Base-by-base conservation (phyloP, 2,329 filamentous ascomycete species). In the Calonectria henricotiae region DNA sequence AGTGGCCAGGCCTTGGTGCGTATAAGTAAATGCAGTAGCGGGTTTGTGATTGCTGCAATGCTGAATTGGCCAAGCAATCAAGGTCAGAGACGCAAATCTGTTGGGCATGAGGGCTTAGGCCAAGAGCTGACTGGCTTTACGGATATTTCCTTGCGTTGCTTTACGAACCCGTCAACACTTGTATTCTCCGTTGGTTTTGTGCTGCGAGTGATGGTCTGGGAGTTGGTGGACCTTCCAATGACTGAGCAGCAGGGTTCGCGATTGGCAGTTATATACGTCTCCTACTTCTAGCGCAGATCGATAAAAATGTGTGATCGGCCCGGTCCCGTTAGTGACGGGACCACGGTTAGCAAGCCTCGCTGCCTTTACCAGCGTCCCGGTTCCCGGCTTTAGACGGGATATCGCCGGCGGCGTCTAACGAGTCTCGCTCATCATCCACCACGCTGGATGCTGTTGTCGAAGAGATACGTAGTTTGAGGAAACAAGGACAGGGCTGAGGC, bases 201-300 rank as follows among this genome's bases (percentile, higher is more conserved):
- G 32, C 12, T 25, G 32, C 25, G 51, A 39, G 20, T 25, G 7
- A 58, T 39, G 37, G 37, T 20, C 37, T 37, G 23, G 15, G 20
- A 32, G 23, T 44, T 61, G 39, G 35, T 15, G 17, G 41, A 66
- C 39, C 43, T 55, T 35, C 32, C 43, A 20, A 7, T 15, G 23
- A 20, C 41, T 61, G 23, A 23, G 7, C 17, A 51, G 27, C 43
- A 41, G 51, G 43, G 54, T 43, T 47, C 23, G 37, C 20, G 32
- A 30, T 49, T 66, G 64, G 49, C 64, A 61, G 64, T 49, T 66
- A 54, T 35, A 54, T 66, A 54, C 46, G 43, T 30, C 61, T 25
- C 54, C 43, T 15, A 66, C n/a, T 61, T 43, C 54, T 49, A 62
- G 66, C 35, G 60, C 49, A 55, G 60, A 63, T 64, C 66, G 60